These are phyloP conservation scores for Aegilops speltoides DNA, from an alignment of 176 grass and related monocot species.

Conservation along the genomic window DNA sequence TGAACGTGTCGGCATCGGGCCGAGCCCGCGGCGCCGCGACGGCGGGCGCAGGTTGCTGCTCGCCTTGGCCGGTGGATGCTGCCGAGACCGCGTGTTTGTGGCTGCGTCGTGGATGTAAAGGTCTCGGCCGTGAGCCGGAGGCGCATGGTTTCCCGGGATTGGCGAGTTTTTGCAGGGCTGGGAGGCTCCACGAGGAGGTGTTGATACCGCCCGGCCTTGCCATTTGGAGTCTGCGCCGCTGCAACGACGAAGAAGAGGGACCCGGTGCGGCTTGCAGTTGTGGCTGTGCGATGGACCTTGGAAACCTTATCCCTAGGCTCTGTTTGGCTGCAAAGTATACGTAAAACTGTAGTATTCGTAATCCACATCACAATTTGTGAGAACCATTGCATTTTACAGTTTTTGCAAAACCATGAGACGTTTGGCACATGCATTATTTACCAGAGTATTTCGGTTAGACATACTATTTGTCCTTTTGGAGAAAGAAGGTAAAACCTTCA, in stretches of 20 bases:
- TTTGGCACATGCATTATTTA: too few relatives aligned
- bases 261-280: not conserved
- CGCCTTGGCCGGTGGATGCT: constrained; percentile 27
- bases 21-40: not conserved
- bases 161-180: constrained; percentile 4
- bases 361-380: too few relatives aligned
- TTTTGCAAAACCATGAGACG: too few relatives aligned
- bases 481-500: too few relatives aligned
- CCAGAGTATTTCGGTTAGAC: too few relatives aligned
- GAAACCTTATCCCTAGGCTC: constrained; percentile 31
- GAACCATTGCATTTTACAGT: too few relatives aligned
- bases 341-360: too few relatives aligned
- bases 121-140: not conserved
- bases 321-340: not conserved
- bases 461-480: too few relatives aligned
- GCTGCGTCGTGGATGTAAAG: not conserved
- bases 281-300: constrained; percentile 11
- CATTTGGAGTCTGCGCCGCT: constrained; percentile 31
- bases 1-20: not conserved
- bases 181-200: constrained; percentile 21
- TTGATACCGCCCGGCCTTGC: constrained; percentile 16
- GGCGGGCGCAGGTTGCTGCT: constrained; percentile 24
- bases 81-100: not conserved
- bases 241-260: not conserved
- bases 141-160: constrained; percentile 7